Conservation (phyloP, 129 eudicot species). For the Mikania micrantha region DNA sequence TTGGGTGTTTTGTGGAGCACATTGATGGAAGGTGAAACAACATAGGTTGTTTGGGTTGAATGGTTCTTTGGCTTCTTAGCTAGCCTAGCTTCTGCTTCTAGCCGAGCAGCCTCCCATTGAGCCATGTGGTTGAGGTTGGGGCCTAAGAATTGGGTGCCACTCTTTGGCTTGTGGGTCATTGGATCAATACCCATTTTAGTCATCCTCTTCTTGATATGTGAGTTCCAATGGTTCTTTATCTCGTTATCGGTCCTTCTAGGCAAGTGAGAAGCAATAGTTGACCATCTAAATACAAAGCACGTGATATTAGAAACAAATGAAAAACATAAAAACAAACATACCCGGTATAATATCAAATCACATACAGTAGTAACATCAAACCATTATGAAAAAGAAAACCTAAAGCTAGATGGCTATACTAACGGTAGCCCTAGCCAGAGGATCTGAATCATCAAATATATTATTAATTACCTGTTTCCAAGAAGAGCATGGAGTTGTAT, state of each 20-base stretch:
- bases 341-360: too few relatives aligned
- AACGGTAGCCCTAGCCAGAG: background rate
- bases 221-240: constrained; percentile 26
- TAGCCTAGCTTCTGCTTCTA: constrained; percentile 67
- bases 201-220: constrained; percentile 55
- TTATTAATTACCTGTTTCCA: constrained; percentile 77
- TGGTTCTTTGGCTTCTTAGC: constrained; percentile 27
- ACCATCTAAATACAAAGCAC: constrained; percentile 33
- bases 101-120: constrained; percentile 65
- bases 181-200: constrained; percentile 65
- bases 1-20: background rate
- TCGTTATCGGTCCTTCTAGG: constrained; percentile 60
- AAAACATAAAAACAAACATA: too few relatives aligned
- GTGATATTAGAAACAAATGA: background rate
- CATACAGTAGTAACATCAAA: too few relatives aligned
- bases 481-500: constrained; percentile 80
- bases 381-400: too few relatives aligned
- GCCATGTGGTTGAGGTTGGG: constrained; percentile 69
- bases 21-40: background rate
- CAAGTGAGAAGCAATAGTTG: constrained; percentile 56
- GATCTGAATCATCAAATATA: background rate
- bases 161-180: constrained; percentile 50
- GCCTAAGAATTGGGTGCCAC: constrained; percentile 18
- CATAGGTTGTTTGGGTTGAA: background rate
- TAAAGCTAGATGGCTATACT: too few relatives aligned